Percentiles rank a stretch among this genome's conserved stretches.
phyloP scores from a whole-genome alignment of 176 grass and related monocot genomes.

The Cymbopogon citratus region DNA sequence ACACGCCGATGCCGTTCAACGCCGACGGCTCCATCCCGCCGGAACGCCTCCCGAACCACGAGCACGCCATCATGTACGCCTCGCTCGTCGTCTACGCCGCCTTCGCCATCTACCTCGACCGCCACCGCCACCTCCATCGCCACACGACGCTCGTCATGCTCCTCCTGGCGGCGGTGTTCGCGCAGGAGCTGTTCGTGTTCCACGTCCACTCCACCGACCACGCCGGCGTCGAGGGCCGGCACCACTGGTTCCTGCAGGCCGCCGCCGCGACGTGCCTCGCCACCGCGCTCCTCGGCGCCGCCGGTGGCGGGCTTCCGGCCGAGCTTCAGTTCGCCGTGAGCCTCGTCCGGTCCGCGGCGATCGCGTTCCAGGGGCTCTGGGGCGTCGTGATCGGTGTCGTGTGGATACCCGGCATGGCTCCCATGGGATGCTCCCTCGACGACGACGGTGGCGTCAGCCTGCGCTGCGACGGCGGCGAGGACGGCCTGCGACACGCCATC shows the following conservation, averaged over 20 bases:
- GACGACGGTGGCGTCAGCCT: conserved; percentile 42
- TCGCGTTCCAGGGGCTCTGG: conserved; percentile 62
- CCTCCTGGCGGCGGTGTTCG: conserved; percentile 40
- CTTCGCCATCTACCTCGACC: conserved; percentile 50
- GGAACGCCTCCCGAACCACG: conserved; percentile 59
- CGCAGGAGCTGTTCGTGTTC: conserved; percentile 58
- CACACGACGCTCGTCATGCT: conserved; percentile 19
- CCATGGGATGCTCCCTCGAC: conserved; percentile 36
- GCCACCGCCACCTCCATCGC: neutral
- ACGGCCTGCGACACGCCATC: conserved; percentile 43
- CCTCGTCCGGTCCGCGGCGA: conserved; percentile 43
- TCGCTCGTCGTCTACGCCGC: conserved; percentile 40
- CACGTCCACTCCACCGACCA: conserved; percentile 72
- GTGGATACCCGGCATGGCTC: conserved; percentile 35
- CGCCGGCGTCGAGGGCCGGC: conserved; percentile 59
- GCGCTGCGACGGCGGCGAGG: conserved; percentile 30
- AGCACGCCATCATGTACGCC: conserved; percentile 59
- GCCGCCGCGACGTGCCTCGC: conserved; percentile 40
- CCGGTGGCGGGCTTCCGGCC: neutral
- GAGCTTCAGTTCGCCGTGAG: conserved; percentile 42
- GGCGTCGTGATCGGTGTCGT: conserved; percentile 48
- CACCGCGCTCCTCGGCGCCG: conserved; percentile 46
- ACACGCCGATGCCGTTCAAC: conserved; percentile 43
- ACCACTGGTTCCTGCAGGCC: conserved; percentile 66
- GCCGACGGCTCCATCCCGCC: conserved; percentile 54